Evolutionary conservation across 2,329 filamentous ascomycete species (phyloP).

Genomic region (Colletotrichum horii): DNA sequence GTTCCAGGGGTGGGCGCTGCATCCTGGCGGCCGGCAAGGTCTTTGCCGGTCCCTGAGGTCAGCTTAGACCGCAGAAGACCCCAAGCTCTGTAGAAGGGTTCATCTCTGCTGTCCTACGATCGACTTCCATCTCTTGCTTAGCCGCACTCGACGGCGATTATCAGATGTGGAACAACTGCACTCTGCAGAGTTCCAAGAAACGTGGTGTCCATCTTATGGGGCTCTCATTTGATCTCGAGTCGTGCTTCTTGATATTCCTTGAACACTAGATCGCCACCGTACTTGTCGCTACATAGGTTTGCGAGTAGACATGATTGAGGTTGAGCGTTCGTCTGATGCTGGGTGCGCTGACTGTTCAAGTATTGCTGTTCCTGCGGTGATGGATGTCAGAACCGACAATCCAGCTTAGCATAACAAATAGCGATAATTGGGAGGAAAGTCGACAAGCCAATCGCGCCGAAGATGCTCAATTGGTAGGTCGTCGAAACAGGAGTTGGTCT

Average conservation of each 20-base stretch:
- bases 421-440: background rate
- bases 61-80: conserved; percentile 3
- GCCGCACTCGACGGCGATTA: background rate
- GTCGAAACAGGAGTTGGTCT: background rate
- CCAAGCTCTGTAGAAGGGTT: background rate
- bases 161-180: background rate
- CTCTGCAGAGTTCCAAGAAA: background rate
- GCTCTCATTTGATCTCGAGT: background rate
- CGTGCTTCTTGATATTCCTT: background rate
- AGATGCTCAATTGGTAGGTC: background rate
- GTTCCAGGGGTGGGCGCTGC: conserved; percentile 2
- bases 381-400: background rate
- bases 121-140: background rate
- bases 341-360: background rate
- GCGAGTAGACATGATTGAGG: background rate
- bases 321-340: background rate
- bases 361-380: background rate
- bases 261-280: background rate
- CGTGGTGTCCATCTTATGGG: background rate
- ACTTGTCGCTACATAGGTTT: background rate
- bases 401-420: background rate
- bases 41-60: background rate
- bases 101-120: background rate
- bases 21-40: conserved; percentile 8
- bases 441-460: background rate